A percentile compares a stretch with the other conserved stretches of the same genome.
phyloP scores from a whole-genome alignment of 2,329 filamentous ascomycete genomes.

The Colletotrichum nymphaeae region DNA sequence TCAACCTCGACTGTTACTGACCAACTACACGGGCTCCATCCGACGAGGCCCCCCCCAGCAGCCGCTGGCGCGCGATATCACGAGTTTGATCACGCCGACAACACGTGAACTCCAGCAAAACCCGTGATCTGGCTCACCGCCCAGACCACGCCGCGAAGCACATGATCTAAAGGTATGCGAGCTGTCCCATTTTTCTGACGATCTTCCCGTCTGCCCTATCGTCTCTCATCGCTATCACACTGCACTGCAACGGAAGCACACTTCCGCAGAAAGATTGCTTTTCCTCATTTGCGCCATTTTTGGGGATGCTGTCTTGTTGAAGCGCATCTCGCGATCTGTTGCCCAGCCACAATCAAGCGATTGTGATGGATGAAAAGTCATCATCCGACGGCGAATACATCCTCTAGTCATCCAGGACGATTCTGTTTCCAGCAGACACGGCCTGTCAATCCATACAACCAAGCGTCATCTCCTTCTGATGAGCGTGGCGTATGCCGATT shows the following conservation, averaged over 20 bases:
- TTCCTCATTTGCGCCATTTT: slow-evolving; percentile 20
- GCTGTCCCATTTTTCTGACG: slow-evolving; percentile 35
- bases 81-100: slow-evolving; percentile 59
- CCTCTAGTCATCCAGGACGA: background rate
- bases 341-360: slow-evolving; percentile 25
- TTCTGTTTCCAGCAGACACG: background rate
- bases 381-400: background rate
- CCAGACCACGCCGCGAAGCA: slow-evolving; percentile 46
- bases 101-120: slow-evolving; percentile 41
- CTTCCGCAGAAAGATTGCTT: background rate
- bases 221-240: slow-evolving; percentile 5
- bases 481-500: background rate
- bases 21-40: slow-evolving; percentile 32
- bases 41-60: slow-evolving; percentile 24
- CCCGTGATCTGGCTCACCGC: slow-evolving; percentile 54
- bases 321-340: slow-evolving; percentile 1
- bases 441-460: background rate
- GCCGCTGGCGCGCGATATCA: slow-evolving; percentile 55
- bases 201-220: slow-evolving; percentile 23
- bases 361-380: background rate
- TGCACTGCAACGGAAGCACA: slow-evolving; percentile 18
- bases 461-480: background rate
- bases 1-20: slow-evolving; percentile 27
- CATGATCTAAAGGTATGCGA: slow-evolving; percentile 59
- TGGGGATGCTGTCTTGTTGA: background rate